Evolutionary conservation across 2,329 filamentous ascomycete species (phyloP), one percentile per base, ranked within the genome.

Genomic region (Lithohypha guttulata): DNA sequence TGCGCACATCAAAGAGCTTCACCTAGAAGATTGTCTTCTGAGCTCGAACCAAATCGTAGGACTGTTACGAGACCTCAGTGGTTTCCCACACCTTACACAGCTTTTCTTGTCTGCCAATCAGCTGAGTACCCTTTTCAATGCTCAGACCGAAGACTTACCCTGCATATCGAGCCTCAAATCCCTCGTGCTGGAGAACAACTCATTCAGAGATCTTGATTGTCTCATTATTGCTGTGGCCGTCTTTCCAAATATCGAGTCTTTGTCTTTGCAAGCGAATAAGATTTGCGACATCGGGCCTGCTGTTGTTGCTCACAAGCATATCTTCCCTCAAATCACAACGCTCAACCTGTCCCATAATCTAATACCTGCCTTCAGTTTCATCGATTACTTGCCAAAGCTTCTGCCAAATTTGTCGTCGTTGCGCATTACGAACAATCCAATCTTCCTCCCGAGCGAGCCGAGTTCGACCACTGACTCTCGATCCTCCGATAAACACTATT

Each of bases 341-440:
- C 61, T 89, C 11, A 83, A 87, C 55, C 57, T 89, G 13, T 85
- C 82, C 1, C 77, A 79, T 58, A 89, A 89, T 59, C 60, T 68
- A 11, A 69, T 89, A 20, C 56, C 67, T 11, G 69, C 70, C 13
- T 95, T 86, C 84, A 54, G 59, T 20, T 84, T 93, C 56, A 68
- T 94, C 48, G 78, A 93, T 52, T 56, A 66, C 4, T 69, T 98
- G 1, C 63, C 73, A 2, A 53, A 57, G 9, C 64, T 75, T 42
- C 84, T 93, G 49, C 89, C 91, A 0, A 75, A 78, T 3, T 67
- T 96, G 5, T 69, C 65, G 9, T 77, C 77, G 22, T 72, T 98
- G 26, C 81, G 87, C 11, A 75, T 94, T 45, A 77, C 84, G 4
- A 79, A 86, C 55, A 96, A 96, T 50, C 87, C 89, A 3, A 70